phyloP scores from a whole-genome alignment of 2,329 filamentous ascomycete genomes.

The Metarhizium anisopliae region DNA sequence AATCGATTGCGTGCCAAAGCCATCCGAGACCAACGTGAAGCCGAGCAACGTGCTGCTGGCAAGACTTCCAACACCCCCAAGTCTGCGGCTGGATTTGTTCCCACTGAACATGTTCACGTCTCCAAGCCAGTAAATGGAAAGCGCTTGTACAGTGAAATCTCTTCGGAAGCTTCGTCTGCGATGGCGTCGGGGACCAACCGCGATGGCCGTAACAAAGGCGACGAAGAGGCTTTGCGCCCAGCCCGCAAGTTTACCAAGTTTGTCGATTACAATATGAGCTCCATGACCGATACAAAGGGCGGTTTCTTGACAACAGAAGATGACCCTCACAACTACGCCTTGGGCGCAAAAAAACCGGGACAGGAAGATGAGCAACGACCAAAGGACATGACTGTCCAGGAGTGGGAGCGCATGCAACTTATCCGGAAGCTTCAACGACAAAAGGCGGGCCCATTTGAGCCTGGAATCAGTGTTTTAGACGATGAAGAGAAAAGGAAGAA shows the following conservation, averaged over 20 bases:
- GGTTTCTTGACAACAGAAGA: slow-evolving; percentile 88
- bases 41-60: slow-evolving; percentile 43
- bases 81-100: slow-evolving; percentile 61
- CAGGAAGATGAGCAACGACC: slow-evolving; percentile 53
- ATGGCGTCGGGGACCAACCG: slow-evolving; percentile 51
- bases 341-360: slow-evolving; percentile 35
- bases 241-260: slow-evolving; percentile 86
- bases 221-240: slow-evolving; percentile 53
- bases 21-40: slow-evolving; percentile 63
- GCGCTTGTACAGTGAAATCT: slow-evolving; percentile 58
- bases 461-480: slow-evolving; percentile 67
- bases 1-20: slow-evolving; percentile 85
- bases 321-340: slow-evolving; percentile 79
- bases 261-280: slow-evolving; percentile 95
- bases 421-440: slow-evolving; percentile 62
- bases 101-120: slow-evolving; percentile 54
- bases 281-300: slow-evolving; percentile 97
- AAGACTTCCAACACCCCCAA: slow-evolving; percentile 32
- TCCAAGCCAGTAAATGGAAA: slow-evolving; percentile 46
- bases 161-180: slow-evolving; percentile 21
- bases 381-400: slow-evolving; percentile 76
- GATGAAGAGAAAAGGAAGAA: slow-evolving; percentile 57
- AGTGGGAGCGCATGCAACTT: slow-evolving; percentile 82
- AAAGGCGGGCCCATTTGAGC: slow-evolving; percentile 79
- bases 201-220: slow-evolving; percentile 50